Evolutionary conservation across 805 yeast genomes (phyloP), one percentile per base, ranked within the genome.

Genomic region (Metschnikowia baotianmanensis): DNA sequence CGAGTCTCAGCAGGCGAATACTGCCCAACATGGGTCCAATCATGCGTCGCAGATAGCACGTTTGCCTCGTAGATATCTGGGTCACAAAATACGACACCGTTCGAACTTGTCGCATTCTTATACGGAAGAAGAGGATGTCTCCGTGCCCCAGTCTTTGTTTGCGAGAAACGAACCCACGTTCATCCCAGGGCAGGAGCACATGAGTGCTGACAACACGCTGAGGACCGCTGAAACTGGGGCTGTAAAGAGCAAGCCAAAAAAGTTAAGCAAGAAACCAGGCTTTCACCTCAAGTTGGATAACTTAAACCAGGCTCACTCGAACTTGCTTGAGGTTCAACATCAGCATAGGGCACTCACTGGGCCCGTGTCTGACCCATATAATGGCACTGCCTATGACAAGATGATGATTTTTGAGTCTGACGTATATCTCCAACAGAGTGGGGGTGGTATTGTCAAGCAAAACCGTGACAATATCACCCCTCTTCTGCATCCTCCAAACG

Each of bases 281-380:
- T 57, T 62, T 37, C 55, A 52, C 32, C 43, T 62, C 17, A 55
- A 59, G 16, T 47, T 62, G 26, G 65, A 59, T 37, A 47, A 52
- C 31, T 36, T 62, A 24, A 42, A 32, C 10, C 46, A 46, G 5
- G 34, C 38, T 1, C 36, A 40, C 18, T 52, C 46, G 22, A 48
- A 35, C 20, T 34, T 45, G 15, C 37, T 32, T 13, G 28, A 37
- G 13, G 26, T 40, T 21, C 42, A 41, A 34, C 40, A 41, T n/a
- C 43, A 47, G 43, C 29, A 47, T 35, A 28, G 40, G 42, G 48
- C 32, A 33, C 43, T 27, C 25, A 40, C 37, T 51, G 55, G 42
- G 45, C 56, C 50, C 12, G 45, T 43, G 34, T 53, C 59, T 21
- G 51, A 45, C 22, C 29, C 46, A 8, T 39, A 33, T 19, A 31